Percentiles rank a stretch among this genome's conserved stretches.
Evolutionary conservation across 257 asterid genomes (phyloP).

Genomic region (Nicotiana sylvestris): DNA sequence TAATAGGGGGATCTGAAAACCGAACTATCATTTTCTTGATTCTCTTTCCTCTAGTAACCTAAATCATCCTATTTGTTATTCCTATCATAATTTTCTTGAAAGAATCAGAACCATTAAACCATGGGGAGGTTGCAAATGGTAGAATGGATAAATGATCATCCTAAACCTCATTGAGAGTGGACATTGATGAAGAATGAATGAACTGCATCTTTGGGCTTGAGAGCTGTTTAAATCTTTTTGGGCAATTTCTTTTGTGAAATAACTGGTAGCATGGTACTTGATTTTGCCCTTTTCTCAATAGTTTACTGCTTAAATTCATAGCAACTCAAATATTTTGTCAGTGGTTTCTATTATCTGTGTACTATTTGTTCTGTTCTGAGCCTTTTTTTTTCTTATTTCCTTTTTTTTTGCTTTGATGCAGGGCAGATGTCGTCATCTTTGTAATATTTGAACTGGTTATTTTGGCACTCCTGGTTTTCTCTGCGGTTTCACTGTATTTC

Average conservation of each 20-base stretch:
- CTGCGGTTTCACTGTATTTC: slow-evolving; percentile 74
- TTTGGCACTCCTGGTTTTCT: slow-evolving; percentile 71
- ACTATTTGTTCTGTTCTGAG: background rate
- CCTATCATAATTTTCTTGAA: background rate
- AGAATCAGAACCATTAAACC: background rate
- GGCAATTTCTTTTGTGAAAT: background rate
- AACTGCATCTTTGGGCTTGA: background rate
- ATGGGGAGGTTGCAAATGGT: background rate
- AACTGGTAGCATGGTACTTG: background rate
- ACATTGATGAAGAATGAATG: background rate
- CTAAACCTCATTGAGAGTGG: background rate
- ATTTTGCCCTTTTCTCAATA: background rate
- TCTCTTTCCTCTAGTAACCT: background rate
- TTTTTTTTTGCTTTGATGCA: slow-evolving; percentile 27
- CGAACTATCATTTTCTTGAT: background rate
- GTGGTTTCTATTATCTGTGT: background rate
- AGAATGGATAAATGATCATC: slow-evolving; percentile 1
- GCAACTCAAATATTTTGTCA: background rate
- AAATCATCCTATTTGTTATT: background rate
- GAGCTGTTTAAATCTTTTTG: background rate
- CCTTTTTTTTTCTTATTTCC: background rate
- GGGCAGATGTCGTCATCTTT: slow-evolving; percentile 79
- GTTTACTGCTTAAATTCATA: background rate
- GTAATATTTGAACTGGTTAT: slow-evolving; percentile 85
- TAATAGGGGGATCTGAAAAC: background rate